Evolutionary conservation across 148 eudicot species (phyloP).

Genomic region (Simmondsia chinensis): DNA sequence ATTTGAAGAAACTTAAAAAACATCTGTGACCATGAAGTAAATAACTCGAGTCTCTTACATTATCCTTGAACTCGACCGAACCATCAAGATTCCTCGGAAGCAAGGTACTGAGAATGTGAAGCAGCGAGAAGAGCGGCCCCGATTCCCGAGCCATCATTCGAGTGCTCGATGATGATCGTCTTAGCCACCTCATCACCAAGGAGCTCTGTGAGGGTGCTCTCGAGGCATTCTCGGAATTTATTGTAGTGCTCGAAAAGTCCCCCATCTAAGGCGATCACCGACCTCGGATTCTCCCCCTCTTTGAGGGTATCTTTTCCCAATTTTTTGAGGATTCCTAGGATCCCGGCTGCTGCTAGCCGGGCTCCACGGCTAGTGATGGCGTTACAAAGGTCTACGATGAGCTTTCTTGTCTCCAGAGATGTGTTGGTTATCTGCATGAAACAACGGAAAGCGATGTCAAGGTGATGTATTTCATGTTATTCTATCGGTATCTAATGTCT

Average conservation of each 20-base stretch:
- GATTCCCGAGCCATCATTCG: constrained; percentile 86
- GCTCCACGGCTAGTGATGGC: constrained; percentile 77
- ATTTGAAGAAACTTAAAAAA: no score
- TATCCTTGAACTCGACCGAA: no score
- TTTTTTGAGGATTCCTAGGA: constrained; percentile 74
- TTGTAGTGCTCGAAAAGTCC: constrained; percentile 78
- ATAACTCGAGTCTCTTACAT: no score
- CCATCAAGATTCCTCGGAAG: constrained; percentile 12
- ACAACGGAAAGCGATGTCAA: background rate
- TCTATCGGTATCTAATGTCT: no score
- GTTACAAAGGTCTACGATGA: constrained; percentile 58
- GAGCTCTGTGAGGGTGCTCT: constrained; percentile 59
- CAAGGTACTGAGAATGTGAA: constrained; percentile 76
- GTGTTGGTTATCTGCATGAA: constrained; percentile 52
- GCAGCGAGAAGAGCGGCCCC: constrained; percentile 95
- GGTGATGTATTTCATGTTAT: no score
- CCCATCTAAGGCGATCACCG: constrained; percentile 81
- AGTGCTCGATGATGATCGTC: constrained; percentile 49
- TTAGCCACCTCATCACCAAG: constrained; percentile 58
- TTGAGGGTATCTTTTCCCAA: constrained; percentile 53
- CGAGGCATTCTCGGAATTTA: constrained; percentile 66
- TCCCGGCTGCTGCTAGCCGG: constrained; percentile 88
- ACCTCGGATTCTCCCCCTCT: constrained; percentile 43
- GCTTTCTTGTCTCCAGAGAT: constrained; percentile 66
- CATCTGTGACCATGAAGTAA: no score